These are phyloP conservation scores for Fusarium mundagurra DNA, from an alignment of 2,329 filamentous ascomycete species.

Conservation along the genomic window DNA sequence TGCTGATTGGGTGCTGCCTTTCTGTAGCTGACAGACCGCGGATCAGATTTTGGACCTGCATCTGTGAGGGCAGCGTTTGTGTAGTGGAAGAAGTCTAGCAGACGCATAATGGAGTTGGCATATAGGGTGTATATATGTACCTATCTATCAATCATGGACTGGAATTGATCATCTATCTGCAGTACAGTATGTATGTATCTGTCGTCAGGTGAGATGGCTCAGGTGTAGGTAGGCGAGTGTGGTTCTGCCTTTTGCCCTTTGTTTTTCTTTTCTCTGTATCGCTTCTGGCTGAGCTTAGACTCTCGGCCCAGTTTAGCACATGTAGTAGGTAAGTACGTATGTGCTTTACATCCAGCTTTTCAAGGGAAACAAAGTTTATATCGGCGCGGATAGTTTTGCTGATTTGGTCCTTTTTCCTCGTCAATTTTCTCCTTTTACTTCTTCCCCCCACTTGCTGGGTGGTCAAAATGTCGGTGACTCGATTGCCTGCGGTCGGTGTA, in stretches of 20 bases:
- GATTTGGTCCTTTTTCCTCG: neutral
- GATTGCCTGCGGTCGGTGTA: neutral
- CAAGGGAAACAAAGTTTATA: neutral
- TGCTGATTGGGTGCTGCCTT: conserved; percentile 10
- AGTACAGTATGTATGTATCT: neutral
- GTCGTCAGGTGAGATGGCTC: neutral
- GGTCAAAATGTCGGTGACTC: neutral
- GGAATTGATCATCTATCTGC: conserved; percentile 9
- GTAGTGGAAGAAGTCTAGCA: neutral
- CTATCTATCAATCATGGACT: neutral
- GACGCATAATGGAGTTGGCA: neutral
- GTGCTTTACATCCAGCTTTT: neutral
- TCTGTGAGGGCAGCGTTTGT: neutral
- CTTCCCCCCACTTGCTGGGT: neutral
- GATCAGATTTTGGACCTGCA: conserved; percentile 2
- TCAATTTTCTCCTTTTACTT: neutral
- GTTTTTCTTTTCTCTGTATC: neutral
- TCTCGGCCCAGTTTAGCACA: conserved; percentile 1
- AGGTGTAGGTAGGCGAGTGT: neutral
- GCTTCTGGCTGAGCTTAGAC: neutral
- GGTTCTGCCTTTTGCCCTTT: neutral
- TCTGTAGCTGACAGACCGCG: conserved; percentile 30
- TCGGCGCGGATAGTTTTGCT: neutral
- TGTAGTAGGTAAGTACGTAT: neutral
- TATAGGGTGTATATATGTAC: neutral